These are phyloP conservation scores for Amanita pallidorosea DNA, from an alignment of 768 basidiomycete genomes.

Conservation along the genomic window DNA sequence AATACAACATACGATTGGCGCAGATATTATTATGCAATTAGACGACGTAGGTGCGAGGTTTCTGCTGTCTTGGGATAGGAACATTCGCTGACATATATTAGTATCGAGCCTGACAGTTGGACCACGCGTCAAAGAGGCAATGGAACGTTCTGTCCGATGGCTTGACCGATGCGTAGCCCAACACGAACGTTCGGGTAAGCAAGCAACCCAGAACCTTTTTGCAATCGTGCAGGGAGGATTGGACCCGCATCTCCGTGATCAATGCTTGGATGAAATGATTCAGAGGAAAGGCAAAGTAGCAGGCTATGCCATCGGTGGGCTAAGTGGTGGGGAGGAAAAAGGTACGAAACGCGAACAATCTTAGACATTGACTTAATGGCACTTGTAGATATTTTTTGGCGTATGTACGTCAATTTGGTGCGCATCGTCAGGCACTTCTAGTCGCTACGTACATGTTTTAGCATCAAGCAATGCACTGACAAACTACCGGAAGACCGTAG, in stretches of 20 bases:
- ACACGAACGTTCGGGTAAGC: constrained; percentile 59
- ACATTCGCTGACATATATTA: constrained; percentile 14
- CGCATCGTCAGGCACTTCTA: not conserved
- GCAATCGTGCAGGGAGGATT: constrained; percentile 90
- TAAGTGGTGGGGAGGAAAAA: constrained; percentile 90
- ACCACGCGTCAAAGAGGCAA: constrained; percentile 77
- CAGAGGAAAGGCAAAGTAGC: constrained; percentile 63
- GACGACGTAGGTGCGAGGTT: constrained; percentile 66
- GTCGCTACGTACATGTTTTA: constrained; percentile 14
- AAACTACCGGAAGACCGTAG: constrained; percentile 69
- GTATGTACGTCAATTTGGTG: constrained; percentile 40
- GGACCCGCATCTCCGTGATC: constrained; percentile 56
- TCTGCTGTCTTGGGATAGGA: constrained; percentile 1
- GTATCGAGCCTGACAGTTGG: constrained; percentile 77
- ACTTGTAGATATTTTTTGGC: constrained; percentile 69
- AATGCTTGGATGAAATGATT: constrained; percentile 77
- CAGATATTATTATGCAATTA: constrained; percentile 92
- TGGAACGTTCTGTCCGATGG: constrained; percentile 84
- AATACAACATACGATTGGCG: constrained; percentile 84
- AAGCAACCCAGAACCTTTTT: constrained; percentile 70
- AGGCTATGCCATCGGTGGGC: constrained; percentile 87
- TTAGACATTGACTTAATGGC: not conserved
- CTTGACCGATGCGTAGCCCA: constrained; percentile 78
- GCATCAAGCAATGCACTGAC: constrained; percentile 75
- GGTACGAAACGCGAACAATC: constrained; percentile 27